Base-by-base conservation (phyloP, 140 eudicot genomes). In the Senecio squalidus region DNA sequence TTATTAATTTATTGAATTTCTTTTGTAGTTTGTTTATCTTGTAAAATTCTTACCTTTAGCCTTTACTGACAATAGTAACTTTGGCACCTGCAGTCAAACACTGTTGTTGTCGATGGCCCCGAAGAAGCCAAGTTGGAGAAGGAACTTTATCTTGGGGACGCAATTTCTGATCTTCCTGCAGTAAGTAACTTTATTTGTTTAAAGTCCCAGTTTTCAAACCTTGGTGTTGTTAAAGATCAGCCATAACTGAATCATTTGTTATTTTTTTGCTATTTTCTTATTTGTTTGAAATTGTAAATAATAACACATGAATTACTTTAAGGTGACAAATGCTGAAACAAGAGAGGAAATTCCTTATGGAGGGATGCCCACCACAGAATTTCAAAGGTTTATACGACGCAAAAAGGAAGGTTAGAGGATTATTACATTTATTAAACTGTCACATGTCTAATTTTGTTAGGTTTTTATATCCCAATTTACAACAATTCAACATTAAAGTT, bases 161-260 rank as follows among this genome's bases (percentile, higher is more conserved):
- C 86, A 1, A 70, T 85, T 8, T 82, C 90, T 41, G 95, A 85
- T 26, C 74, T 85, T 15, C 95, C 89, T 1, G 25, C 64, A 34
- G 95, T 85, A 78, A 51, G 71, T 21, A 7, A 15, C 3, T 15
- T 14, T 2, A 10, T 22, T 22, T 27, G 11, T 9, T 13, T 39
- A 9, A 39, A 15, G 3, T 8, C 31, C 17, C 15, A 4, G 4
- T 4, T 6, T 20, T 8, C 16, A 39, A 3, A 39, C n/a, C n/a
- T n/a, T n/a, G n/a, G n/a, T n/a, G n/a, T n/a, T n/a, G n/a, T n/a
- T n/a, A n/a, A n/a, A n/a, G n/a, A n/a, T n/a, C n/a, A n/a, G n/a
- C n/a, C n/a, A n/a, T n/a, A n/a, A n/a, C n/a, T n/a, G n/a, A n/a
- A n/a, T n/a, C n/a, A n/a, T n/a, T 34, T 34, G 40, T 11, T 33